Conservation (phyloP, 2,329 filamentous ascomycete genomes). For the Pyrenophora seminiperda region DNA sequence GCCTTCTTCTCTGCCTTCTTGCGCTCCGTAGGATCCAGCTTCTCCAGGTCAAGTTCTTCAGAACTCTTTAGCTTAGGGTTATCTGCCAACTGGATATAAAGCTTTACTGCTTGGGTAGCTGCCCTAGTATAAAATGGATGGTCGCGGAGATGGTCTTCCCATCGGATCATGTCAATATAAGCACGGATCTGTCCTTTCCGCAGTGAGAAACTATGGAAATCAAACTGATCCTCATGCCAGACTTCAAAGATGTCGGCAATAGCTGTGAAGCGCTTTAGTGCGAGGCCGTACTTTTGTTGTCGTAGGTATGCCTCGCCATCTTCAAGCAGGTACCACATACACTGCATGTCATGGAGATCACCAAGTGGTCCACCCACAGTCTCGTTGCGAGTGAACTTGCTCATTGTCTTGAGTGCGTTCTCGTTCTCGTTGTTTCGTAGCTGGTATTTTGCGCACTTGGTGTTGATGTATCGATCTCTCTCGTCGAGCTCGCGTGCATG, state of each 20-base stretch:
- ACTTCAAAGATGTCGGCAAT: slow-evolving; percentile 93
- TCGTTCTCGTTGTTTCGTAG: slow-evolving; percentile 91
- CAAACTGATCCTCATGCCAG: slow-evolving; percentile 98
- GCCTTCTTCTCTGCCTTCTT: slow-evolving; percentile 93
- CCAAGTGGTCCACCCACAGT: slow-evolving; percentile 84
- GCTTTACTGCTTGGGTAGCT: slow-evolving; percentile 77
- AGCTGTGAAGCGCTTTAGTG: slow-evolving; percentile 88
- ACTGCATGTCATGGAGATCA: slow-evolving; percentile 97
- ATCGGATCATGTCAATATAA: slow-evolving; percentile 94
- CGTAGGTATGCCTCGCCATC: slow-evolving; percentile 89
- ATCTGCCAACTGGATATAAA: slow-evolving; percentile 81
- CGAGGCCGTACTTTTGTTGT: slow-evolving; percentile 79
- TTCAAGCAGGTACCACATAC: slow-evolving; percentile 94
- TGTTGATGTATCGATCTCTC: slow-evolving; percentile 96
- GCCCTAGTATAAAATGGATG: slow-evolving; percentile 91
- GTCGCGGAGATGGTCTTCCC: slow-evolving; percentile 89
- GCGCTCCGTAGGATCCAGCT: slow-evolving; percentile 65
- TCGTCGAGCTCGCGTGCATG: slow-evolving; percentile 82
- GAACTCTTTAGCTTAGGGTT: slow-evolving; percentile 69
- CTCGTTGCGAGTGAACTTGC: slow-evolving; percentile 91
- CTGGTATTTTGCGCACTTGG: slow-evolving; percentile 96
- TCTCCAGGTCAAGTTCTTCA: slow-evolving; percentile 62
- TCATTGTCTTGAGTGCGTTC: slow-evolving; percentile 83
- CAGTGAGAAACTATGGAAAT: slow-evolving; percentile 98
- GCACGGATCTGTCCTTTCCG: slow-evolving; percentile 93